Base-by-base conservation (phyloP, 2,329 filamentous ascomycete genomes). In the Fusarium austroafricanum region DNA sequence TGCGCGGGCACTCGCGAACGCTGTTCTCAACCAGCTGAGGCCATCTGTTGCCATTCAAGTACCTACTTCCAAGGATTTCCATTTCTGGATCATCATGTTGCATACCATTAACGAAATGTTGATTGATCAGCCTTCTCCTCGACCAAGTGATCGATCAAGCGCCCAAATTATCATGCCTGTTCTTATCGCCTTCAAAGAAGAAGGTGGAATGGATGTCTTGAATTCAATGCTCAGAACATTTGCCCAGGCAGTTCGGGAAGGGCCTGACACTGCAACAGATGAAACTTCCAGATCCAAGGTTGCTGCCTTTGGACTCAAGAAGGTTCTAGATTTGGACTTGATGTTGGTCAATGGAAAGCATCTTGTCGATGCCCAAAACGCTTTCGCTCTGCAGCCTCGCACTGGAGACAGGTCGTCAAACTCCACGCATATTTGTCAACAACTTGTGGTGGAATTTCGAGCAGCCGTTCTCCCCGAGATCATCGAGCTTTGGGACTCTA, bases 361-460 rank as follows among this genome's bases (percentile, higher is more conserved):
- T 67, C 88, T 98, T 52, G 85, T 85, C n/a, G 94, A 98, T 35
- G 90, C 94, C 2, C 81, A 85, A 31, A 89, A 90, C 26, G 79
- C 81, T n/a, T 82, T 83, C 55, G 82, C 78, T 53, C 76, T 87
- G 20, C 75, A 78, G 44, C 74, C 78, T n/a, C 77, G 78, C n/a
- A 71, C 68, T 38, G 65, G 72, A 7, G 83, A 84, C 17, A 79
- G 84, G 40, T 79, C 79, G 4, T 77, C 77, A 39, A 77, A 77
- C 14, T 80, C 80, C 23, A 71, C 77, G 4, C 79, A 81, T 21
- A 75, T 83, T 11, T 85, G 89, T 15, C 83, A 87, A 2, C 95
- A 97, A 72, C 91, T 98, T 55, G 82, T 97, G 15, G 89, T 98
- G 8, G 95, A 98, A 76, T 80, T 98, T 40, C 90, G 96, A 40